Conservation (phyloP, 805 yeast species). For the Ogataea polymorpha region DNA sequence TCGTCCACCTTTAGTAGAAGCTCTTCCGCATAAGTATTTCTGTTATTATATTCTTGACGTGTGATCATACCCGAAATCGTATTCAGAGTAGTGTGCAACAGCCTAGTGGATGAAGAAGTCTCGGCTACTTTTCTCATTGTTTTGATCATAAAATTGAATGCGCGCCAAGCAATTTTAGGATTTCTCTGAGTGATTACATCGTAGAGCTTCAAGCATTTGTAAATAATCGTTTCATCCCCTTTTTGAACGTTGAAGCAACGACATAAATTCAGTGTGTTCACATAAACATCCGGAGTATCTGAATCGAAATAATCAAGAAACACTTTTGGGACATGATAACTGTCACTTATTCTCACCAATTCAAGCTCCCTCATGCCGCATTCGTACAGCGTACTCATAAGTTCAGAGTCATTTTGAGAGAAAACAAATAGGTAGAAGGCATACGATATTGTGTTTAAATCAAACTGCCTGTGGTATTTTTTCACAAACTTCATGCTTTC, state of each 20-base stretch:
- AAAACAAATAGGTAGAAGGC: constrained; percentile 32
- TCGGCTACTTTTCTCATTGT: constrained; percentile 25
- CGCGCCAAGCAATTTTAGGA: constrained; percentile 19
- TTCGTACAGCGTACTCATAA: constrained; percentile 31
- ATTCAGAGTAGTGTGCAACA: constrained; percentile 25
- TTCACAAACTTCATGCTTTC: constrained; percentile 25
- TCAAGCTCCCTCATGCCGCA: constrained; percentile 35
- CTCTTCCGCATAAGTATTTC: constrained; percentile 21
- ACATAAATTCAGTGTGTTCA: constrained; percentile 15
- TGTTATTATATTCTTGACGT: constrained; percentile 29
- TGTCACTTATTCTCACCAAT: constrained; percentile 30
- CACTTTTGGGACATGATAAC: constrained; percentile 38
- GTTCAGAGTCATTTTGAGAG: constrained; percentile 35
- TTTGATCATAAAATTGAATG: constrained; percentile 16
- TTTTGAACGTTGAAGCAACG: constrained; percentile 22
- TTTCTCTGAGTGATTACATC: constrained; percentile 9
- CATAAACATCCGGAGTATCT: constrained; percentile 13
- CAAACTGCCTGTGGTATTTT: constrained; percentile 10
- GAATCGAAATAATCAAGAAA: constrained; percentile 7
- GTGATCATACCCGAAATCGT: constrained; percentile 28
- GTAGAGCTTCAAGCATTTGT: constrained; percentile 25
- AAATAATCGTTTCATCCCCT: constrained; percentile 23
- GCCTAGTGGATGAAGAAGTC: constrained; percentile 20
- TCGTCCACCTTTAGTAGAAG: constrained; percentile 23
- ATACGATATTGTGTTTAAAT: constrained; percentile 31